Base-by-base conservation (phyloP, 2,329 filamentous ascomycete genomes). In the Diaporthe sp. region DNA sequence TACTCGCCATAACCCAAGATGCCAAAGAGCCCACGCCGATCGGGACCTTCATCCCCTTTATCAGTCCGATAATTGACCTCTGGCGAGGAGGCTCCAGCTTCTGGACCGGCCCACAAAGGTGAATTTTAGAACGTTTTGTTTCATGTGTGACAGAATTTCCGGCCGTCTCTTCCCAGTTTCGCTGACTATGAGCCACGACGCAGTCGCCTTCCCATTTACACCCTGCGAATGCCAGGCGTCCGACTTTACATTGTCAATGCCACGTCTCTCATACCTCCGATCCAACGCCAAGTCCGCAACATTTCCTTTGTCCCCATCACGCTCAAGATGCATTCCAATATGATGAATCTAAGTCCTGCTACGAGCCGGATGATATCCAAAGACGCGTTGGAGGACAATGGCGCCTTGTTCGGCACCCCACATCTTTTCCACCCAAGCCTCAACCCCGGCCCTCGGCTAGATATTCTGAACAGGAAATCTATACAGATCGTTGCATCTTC, bases 201-300 rank as follows among this genome's bases (percentile, higher is more conserved):
- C 51, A 71, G 51, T 25, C 34, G 57, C 4, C 28, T 53, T 25
- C 71, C 71, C 9, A 72, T 72, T 22, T 72, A 72, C 31, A 72
- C 71, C 6, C 34, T 72, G 12, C 71, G 71, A 22, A 31, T 72
- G 7, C 71, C 71, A 4, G 57, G 71, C 22, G 44, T 13, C 22
- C 71, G 71, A 10, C 44, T 63, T 13, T 72, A 72, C n/a, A 12
- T 72, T 15, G 49, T 72, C 17, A 63, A 63, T 20, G 39, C 71
- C 8, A 58, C 71, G 25, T 37, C n/a, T 20, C 71, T 72, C n/a
- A 72, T 72, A 20, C 58, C 71, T 47, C 20, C 44, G 13, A 22
- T 72, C n/a, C 57, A 72, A 55, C 25, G 34, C 34, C 44, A 61
- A 20, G 44, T 42, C 20, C 34, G 31, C 25, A 72, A n/a, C 9